Base-by-base conservation (phyloP, 805 yeast genomes). In the Candida glaebosa region DNA sequence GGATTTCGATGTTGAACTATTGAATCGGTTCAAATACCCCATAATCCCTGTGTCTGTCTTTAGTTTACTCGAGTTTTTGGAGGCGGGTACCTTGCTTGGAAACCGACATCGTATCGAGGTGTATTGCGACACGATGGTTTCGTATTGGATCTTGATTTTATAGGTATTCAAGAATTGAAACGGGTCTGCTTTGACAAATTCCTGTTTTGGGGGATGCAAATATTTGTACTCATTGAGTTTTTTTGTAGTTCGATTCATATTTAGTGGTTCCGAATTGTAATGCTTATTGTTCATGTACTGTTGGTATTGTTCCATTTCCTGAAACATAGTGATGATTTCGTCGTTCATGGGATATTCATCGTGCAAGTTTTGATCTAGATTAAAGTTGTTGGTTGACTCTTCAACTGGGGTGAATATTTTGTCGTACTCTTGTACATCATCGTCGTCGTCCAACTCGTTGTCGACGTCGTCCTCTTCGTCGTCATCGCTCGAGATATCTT, bases 21-120 rank as follows among this genome's bases (percentile, higher is more conserved):
- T 17, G 12, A 24, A 35, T 19, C 66, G 38, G 18, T 54, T 50
- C n/a, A 62, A 33, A 38, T 40, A 63, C 17, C 69, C 69, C 28
- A 61, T 36, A 10, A 56, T 52, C 1, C 67, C 69, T 5, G 54
- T 49, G 18, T 46, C 43, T 4, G 57, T 40, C 28, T 46, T 45
- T 30, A 49, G 26, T 18, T 40, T 43, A 10, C 19, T 20, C 20
- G 31, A 26, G 26, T 34, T 14, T n/a, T 36, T 20, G 37, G 19
- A 20, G 26, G 30, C 18, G 33, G 17, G 9, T 14, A 33, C 17
- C 19, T 31, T 36, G 7, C 51, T 51, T 12, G 61, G 50, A 35
- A 65, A 69, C 24, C 73, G 49, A 14, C 65, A 51, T 26, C 73
- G 46, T 9, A 69, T 63, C 10, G 61, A 59, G 4, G 61, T 66